phyloP scores from a whole-genome alignment of 2,329 filamentous ascomycete species.

The Sclerotiophoma versabilis region DNA sequence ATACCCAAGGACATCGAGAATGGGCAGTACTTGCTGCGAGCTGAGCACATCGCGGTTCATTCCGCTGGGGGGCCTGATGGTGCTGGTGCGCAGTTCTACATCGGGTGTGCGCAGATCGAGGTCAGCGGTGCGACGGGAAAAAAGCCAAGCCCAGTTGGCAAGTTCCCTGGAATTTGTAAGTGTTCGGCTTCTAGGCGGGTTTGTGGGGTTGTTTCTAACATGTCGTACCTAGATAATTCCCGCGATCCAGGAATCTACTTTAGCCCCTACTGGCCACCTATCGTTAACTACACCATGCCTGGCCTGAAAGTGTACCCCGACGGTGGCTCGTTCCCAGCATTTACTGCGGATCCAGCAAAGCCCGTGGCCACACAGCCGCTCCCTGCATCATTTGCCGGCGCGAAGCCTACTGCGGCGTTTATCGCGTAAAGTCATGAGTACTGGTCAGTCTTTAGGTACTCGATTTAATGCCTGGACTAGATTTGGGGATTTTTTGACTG shows the following conservation, averaged over 20 bases:
- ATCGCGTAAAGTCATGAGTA: background rate
- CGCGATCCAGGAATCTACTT: slow-evolving; percentile 17
- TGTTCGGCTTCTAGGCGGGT: background rate
- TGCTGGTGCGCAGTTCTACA: slow-evolving; percentile 49
- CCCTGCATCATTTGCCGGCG: slow-evolving; percentile 8
- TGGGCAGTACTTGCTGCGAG: slow-evolving; percentile 52
- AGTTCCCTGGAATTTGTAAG: slow-evolving; percentile 46
- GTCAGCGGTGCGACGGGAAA: slow-evolving; percentile 44
- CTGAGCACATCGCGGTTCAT: slow-evolving; percentile 54
- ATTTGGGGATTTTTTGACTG: background rate
- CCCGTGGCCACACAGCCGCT: slow-evolving; percentile 16
- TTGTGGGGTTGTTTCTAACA: background rate
- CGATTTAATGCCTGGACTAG: background rate
- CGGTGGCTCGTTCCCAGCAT: slow-evolving; percentile 14
- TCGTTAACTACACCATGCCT: slow-evolving; percentile 19
- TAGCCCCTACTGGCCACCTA: slow-evolving; percentile 17
- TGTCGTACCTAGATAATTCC: background rate
- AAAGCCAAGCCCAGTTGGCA: slow-evolving; percentile 42
- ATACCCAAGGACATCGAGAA: slow-evolving; percentile 20
- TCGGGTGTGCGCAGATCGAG: slow-evolving; percentile 52
- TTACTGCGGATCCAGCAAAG: slow-evolving; percentile 14
- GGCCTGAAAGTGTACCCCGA: slow-evolving; percentile 16
- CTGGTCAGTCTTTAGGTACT: too few species aligned
- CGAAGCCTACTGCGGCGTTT: slow-evolving; percentile 5
- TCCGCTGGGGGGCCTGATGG: slow-evolving; percentile 36